phyloP scores from a whole-genome alignment of 805 yeast genomes.

The Saccharomycopsis sp. region DNA sequence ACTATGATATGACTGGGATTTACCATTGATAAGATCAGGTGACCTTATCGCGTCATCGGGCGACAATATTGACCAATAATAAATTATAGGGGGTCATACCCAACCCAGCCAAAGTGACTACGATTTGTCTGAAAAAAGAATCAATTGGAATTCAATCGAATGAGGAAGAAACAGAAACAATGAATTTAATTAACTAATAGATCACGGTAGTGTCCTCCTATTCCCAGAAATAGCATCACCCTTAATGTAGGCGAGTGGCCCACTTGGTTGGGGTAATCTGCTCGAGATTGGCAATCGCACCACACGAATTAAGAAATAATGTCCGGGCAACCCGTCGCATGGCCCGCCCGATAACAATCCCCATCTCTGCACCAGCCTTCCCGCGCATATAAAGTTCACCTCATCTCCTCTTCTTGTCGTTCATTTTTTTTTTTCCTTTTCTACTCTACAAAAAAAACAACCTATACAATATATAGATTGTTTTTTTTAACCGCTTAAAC shows the following conservation, averaged over 20 bases:
- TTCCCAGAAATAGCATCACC: too few species aligned
- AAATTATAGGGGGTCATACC: neutral
- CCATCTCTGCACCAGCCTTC: conserved; percentile 3
- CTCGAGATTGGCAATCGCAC: neutral
- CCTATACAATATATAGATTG: neutral
- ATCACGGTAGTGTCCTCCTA: too few species aligned
- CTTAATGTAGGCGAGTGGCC: too few species aligned
- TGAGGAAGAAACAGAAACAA: neutral
- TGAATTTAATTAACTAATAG: neutral
- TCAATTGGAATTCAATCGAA: neutral
- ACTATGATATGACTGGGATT: too few species aligned
- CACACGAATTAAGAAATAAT: neutral
- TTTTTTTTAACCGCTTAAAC: neutral
- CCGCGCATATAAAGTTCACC: neutral
- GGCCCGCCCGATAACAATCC: too few species aligned
- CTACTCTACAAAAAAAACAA: neutral
- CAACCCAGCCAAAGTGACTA: neutral
- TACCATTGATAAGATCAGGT: neutral
- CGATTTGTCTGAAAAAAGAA: neutral
- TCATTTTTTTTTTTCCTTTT: neutral
- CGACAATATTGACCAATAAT: neutral
- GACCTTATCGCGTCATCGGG: conserved; percentile 1
- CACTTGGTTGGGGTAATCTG: neutral
- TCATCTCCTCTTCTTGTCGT: neutral
- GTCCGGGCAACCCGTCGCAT: too few species aligned